phyloP scores from a whole-genome alignment of 2,329 filamentous ascomycete genomes.

The Ilyonectria robusta region DNA sequence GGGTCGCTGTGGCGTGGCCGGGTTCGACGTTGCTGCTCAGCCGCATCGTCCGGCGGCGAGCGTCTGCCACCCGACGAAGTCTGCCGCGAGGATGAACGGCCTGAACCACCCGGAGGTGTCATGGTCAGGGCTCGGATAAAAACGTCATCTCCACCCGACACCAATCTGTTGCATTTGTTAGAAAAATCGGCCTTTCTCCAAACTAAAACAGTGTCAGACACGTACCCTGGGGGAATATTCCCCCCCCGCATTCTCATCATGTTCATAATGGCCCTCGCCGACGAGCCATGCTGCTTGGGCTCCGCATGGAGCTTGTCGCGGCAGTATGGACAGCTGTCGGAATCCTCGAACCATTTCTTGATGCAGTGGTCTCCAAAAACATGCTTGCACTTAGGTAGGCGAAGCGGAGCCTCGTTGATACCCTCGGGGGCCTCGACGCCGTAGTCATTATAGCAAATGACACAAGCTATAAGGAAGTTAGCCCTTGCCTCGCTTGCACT shows the following conservation, averaged over 20 bases:
- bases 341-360: constrained; percentile 75
- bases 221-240: constrained; percentile 43
- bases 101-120: constrained; percentile 25
- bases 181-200: constrained; percentile 1
- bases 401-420: constrained; percentile 68
- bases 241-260: constrained; percentile 50
- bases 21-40: constrained; percentile 48
- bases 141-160: constrained; percentile 39
- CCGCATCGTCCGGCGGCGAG: constrained; percentile 47
- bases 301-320: constrained; percentile 72
- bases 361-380: constrained; percentile 76
- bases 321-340: constrained; percentile 75
- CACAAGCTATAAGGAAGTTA: constrained; percentile 62
- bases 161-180: constrained; percentile 34
- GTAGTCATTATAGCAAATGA: constrained; percentile 77
- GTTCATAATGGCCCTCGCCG: constrained; percentile 49
- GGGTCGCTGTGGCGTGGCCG: constrained; percentile 45
- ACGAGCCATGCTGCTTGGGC: constrained; percentile 40
- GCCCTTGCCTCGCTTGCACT: neutral
- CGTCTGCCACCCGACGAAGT: constrained; percentile 41
- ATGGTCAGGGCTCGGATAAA: constrained; percentile 28
- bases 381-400: constrained; percentile 74
- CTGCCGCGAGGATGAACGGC: constrained; percentile 32
- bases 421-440: constrained; percentile 71
- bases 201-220: constrained; percentile 2